Evolutionary conservation across 805 yeast genomes (phyloP), one percentile per base, ranked within the genome.

Genomic region (Saccharomycopsis javanensis): DNA sequence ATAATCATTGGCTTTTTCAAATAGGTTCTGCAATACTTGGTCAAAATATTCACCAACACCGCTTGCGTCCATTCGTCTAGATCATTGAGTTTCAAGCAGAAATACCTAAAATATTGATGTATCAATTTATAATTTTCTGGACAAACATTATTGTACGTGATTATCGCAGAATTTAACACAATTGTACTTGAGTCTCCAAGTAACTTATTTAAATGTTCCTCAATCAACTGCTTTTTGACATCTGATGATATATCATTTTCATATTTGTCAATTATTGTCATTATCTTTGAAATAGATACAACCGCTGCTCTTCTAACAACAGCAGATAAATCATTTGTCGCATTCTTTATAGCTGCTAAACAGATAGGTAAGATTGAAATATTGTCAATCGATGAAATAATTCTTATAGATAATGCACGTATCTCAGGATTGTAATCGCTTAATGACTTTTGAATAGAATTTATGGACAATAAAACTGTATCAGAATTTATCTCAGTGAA

Each of bases 401-500:
- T 83, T 55, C 91, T 77, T 50, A 94, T 78, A 0, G 96, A 85
- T 57, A 88, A 73, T 1, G 91, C 79, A 61, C 98, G 74, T 16
- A 78, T 73, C 10, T 80, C 76, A 1, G 95, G 85, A 60, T 78
- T 79, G 62, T 81, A 81, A 64, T 89, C 96, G 8, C 78, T 74
- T 30, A 92, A 71, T 1, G 88, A 77, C 69, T 87, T 89, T 68
- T 94, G 99, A 53, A 94, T 86, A 0, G 97, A 87, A 69, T 94
- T 94, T 62, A 94, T 87, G 0, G 96, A 82, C 51, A 94, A 74
- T 20, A 94, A 76, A 1, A 98, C 94, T n/a, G 88, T 78, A 67
- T 91, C 96, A 8, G 94, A 96, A 61, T 88, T 95, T 25, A 96
- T 94, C 67, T 81, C 86, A 76, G 48, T 83, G 72, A 48, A 59